Evolutionary conservation across 2,329 filamentous ascomycete species (phyloP), one percentile per base, ranked within the genome.

Genomic region (Neofusicoccum kwambonambiense): DNA sequence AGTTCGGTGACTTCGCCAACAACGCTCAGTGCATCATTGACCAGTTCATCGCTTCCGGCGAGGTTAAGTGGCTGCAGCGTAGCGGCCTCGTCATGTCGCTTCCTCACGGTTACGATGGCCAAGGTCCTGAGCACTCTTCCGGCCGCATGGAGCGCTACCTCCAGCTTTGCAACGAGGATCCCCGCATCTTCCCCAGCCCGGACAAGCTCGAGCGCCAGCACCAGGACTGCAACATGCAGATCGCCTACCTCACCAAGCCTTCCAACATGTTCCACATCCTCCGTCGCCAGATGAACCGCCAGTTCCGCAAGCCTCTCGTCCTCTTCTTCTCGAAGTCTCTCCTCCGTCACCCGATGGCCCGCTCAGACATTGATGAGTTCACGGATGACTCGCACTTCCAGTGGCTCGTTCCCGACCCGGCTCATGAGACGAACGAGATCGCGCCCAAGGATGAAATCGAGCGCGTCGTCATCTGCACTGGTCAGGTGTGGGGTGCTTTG

Each of bases 1-100:
- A 99, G 80, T 99, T 99, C 75, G 95, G 95, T 84, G 95, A 99
- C 81, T 99, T 99, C 74, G 95, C 95, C 85, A 99, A 99, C 86
- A 99, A 97, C 75, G 94, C 95, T 49, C 95, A 99, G 82, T 96
- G 93, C 78, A 96, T 99, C 80, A 96, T 99, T 75, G 95, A 99
- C 79, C 95, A 99, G 81, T 99, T 99, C 82, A 90, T 99, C 72
- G 94, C 95, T 58, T 97, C 95, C 68, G 95, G 95, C 76, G 95
- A 99, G 82, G 89, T 91, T 69, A 99, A 99, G 83, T 99, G 95
- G 95, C 90, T 98, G 81, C 95, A 99, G 84, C 90, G 95, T 80
- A 97, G 93, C 63, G 95, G 95, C 74, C 88, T 99, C 58, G 92
- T 99, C 72, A 90, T 98, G 86, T 97, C 93, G 68, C 86, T 99